Base-by-base conservation (phyloP, 106 monocot genomes). In the Acanthochlamys bracteata region DNA sequence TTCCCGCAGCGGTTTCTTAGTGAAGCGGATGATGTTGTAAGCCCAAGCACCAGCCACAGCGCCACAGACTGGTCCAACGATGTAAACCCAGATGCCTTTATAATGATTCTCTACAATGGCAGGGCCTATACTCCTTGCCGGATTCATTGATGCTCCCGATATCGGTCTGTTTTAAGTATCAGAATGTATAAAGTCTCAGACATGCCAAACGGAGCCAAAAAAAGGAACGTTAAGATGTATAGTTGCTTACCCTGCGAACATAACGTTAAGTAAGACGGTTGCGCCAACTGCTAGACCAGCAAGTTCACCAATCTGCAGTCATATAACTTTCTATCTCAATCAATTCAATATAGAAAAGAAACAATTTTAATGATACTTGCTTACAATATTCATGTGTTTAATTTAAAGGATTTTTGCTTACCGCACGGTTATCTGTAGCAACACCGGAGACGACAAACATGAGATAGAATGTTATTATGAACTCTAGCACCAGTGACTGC, bases 391-490 rank as follows among this genome's bases (percentile, higher is more conserved):
- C 49, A 2, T 2, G 1, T 49, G 2, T 14, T 17, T 49, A 49
- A 49, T 49, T 49, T 1, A 20, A 19, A 39, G 12, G 26, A 7
- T 13, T 27, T 33, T 19, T 20, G 69, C 78, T 73, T 63, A 84
- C 86, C 8, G 86, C 86, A 55, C 86, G 69, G 63, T 78, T 86
- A 53, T 91, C 91, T 1, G 91, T 91, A 23, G 91, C 91, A 1
- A 91, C 91, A 13, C 86, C 91, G 22, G 91, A 91, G 79, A 91
- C 81, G n/a, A 91, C 91, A 51, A 91, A 91, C 91, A 86, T 86
- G 78, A 91, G 91, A 71, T 79, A 86, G 78, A 86, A 91, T 55
- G 86, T 76, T 77, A 84, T 81, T 73, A 91, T 86, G 69, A 91
- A 83, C 78, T 91, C 91, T 1, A 91, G 57, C n/a, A 66, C 83